Evolutionary conservation across 306 rosid species (phyloP).

Genomic region (Rosa chinensis): DNA sequence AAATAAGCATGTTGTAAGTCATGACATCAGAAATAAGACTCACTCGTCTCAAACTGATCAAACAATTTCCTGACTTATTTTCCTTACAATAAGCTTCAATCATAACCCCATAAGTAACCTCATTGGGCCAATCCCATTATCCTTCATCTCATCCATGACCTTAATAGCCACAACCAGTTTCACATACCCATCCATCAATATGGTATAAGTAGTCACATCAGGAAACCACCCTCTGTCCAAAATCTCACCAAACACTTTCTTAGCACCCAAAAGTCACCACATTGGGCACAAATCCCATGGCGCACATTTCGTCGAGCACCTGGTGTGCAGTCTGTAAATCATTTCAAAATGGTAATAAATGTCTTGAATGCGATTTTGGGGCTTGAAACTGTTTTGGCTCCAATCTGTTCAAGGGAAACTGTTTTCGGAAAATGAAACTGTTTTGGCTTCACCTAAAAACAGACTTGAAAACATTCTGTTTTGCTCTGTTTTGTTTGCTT

Average conservation of each 20-base stretch:
- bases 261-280: constrained; percentile 45
- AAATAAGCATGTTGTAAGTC: constrained; percentile 64
- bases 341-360: no score
- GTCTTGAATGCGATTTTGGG: no score
- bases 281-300: constrained; percentile 62
- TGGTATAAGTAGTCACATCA: constrained; percentile 28
- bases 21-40: constrained; percentile 47
- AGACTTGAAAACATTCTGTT: no score
- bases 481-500: no score
- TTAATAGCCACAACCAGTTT: no score
- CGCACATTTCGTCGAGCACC: constrained; percentile 71
- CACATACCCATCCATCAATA: constrained; percentile 33
- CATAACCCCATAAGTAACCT: no score
- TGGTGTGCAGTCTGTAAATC: constrained; percentile 54
- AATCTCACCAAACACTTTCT: constrained; percentile 55
- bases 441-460: no score
- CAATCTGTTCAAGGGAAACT: no score
- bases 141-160: constrained; percentile 47
- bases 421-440: no score
- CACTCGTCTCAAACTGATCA: constrained; percentile 56
- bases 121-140: no score
- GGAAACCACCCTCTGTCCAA: constrained; percentile 39
- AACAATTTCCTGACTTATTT: constrained; percentile 34
- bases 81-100: no score
- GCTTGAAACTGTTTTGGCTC: no score